Percentiles rank a stretch among this genome's conserved stretches.
These are phyloP conservation scores for Podospora conica DNA, from an alignment of 495 filamentous ascomycete genomes.

Conservation along the genomic window DNA sequence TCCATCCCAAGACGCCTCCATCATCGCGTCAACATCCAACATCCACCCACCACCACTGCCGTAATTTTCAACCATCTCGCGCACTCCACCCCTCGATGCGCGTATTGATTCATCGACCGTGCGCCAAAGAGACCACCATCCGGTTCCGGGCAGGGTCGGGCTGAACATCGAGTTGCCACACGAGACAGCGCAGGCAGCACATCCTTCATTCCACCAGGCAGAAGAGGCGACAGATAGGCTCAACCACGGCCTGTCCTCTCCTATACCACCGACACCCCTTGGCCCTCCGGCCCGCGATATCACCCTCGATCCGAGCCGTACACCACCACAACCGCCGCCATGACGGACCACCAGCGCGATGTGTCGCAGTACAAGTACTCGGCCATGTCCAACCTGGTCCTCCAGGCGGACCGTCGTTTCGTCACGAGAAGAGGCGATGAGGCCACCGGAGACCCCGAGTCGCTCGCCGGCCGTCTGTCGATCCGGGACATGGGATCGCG, in stretches of 20 bases:
- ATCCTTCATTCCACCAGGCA: background rate
- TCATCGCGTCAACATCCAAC: constrained; percentile 2
- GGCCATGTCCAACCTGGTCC: constrained; percentile 99
- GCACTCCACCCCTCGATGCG: constrained; percentile 18
- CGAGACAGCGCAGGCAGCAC: constrained; percentile 6
- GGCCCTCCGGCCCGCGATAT: background rate
- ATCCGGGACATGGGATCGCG: constrained; percentile 91
- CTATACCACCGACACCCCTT: background rate
- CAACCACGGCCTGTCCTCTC: background rate
- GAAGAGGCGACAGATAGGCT: background rate
- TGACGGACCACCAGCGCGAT: constrained; percentile 83
- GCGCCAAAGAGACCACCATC: constrained; percentile 12
- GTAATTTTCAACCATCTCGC: constrained; percentile 4
- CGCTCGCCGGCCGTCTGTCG: constrained; percentile 85
- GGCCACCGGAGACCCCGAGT: constrained; percentile 94
- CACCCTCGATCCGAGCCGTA: background rate
- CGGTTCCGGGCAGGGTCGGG: constrained; percentile 19
- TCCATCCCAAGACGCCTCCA: background rate
- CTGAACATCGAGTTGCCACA: constrained; percentile 11
- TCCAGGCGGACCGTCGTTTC: constrained; percentile 97
- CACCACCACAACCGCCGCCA: constrained; percentile 33
- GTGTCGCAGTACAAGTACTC: constrained; percentile 99
- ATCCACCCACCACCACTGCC: background rate
- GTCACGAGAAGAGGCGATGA: constrained; percentile 88
- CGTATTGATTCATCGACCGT: background rate